Evolutionary conservation across 345 rosid species (phyloP).

Genomic region (Dipteronia dyeriana): DNA sequence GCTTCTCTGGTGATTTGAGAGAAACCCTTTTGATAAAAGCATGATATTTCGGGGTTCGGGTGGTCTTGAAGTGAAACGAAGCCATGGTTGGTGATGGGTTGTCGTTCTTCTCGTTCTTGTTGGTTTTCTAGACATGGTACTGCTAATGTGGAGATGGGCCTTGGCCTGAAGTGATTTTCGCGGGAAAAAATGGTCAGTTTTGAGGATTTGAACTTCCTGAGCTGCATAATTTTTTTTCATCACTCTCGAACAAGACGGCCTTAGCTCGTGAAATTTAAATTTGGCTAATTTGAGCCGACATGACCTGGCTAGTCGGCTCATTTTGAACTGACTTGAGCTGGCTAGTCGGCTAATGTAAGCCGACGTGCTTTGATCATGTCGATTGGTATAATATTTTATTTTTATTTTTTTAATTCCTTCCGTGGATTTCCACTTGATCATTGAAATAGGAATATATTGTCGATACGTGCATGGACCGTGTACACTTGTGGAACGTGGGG

Average conservation of each 20-base stretch:
- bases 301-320: too few relatives aligned
- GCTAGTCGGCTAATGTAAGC: too few relatives aligned
- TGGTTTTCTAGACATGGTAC: conserved; percentile 31
- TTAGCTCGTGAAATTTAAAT: background rate
- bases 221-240: conserved; percentile 13
- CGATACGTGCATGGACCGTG: too few relatives aligned
- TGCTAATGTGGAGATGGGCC: conserved; percentile 39
- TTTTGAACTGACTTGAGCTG: too few relatives aligned
- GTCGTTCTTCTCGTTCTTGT: conserved; percentile 15
- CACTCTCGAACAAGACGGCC: background rate
- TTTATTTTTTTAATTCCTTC: too few relatives aligned
- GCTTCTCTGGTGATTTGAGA: conserved; percentile 56
- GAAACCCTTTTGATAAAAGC: conserved; percentile 71
- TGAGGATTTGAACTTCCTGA: conserved; percentile 18
- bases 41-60: conserved; percentile 59
- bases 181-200: conserved; percentile 12
- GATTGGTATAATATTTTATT: background rate
- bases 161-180: conserved; percentile 22
- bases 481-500: too few relatives aligned
- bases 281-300: too few relatives aligned
- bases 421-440: too few relatives aligned
- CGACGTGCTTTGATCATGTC: too few relatives aligned
- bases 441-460: too few relatives aligned
- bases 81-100: conserved; percentile 17
- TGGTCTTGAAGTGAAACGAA: conserved; percentile 52